Evolutionary conservation across 106 monocot genomes (phyloP).

Genomic region (Hemerocallis citrina): DNA sequence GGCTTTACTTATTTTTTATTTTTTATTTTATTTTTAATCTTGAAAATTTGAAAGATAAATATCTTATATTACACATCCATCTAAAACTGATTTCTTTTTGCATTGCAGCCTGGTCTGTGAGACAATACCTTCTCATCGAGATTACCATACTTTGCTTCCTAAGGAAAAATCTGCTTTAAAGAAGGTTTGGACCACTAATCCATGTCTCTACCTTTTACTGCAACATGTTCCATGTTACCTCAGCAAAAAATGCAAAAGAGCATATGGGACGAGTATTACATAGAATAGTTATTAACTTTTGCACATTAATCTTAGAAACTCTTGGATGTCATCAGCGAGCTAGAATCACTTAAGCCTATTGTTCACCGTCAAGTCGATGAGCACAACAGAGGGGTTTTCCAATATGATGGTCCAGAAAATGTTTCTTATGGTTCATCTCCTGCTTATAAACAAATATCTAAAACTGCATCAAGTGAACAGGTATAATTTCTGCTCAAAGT

Average conservation of each 20-base stretch:
- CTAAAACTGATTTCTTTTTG: background rate
- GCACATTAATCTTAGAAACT: slow-evolving; percentile 57
- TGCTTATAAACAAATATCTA: slow-evolving; percentile 21
- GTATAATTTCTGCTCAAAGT: slow-evolving; percentile 18
- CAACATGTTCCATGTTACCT: background rate
- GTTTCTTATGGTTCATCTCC: slow-evolving; percentile 12
- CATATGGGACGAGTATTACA: background rate
- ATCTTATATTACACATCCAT: background rate
- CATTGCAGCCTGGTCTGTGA: slow-evolving; percentile 74
- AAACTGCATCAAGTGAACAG: slow-evolving; percentile 36
- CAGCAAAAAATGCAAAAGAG: background rate
- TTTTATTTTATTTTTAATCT: background rate
- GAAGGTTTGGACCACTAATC: slow-evolving; percentile 38
- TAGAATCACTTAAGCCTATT: slow-evolving; percentile 76
- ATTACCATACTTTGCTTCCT: slow-evolving; percentile 54
- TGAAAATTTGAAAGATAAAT: too few species aligned
- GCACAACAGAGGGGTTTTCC: slow-evolving; percentile 35
- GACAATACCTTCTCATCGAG: slow-evolving; percentile 90
- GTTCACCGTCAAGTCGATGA: slow-evolving; percentile 63
- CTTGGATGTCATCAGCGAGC: slow-evolving; percentile 64
- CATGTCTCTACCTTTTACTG: background rate
- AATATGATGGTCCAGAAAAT: slow-evolving; percentile 18
- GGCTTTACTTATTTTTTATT: background rate
- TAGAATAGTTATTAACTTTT: background rate
- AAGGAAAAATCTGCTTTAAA: slow-evolving; percentile 59